Evolutionary conservation across 768 basidiomycete genomes (phyloP), one percentile per base, ranked within the genome.

Genomic region (Hortiboletus flavorubellus): DNA sequence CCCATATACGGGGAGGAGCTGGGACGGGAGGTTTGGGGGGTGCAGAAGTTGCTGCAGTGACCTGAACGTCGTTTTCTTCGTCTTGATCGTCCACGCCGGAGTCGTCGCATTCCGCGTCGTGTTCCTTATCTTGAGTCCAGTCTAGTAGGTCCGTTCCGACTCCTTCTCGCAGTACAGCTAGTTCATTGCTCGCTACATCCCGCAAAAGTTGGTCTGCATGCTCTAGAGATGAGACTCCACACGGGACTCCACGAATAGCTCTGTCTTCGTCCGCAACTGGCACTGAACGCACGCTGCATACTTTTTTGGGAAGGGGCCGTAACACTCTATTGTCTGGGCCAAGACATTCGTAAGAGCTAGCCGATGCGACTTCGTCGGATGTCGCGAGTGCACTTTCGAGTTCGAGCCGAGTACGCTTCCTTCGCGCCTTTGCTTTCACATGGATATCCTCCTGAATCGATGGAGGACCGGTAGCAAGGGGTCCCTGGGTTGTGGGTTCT

Each of bases 1-100:
- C 77, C 79, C 79, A 80, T 29, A 80, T 74, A 5, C 58, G 72
- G 3, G 79, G 80, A 21, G 26, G 10, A 43, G 41, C 55, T 8
- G 67, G 64, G 31, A 75, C 52, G 12, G 42, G 58, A 16, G 64
- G 68, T 48, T 69, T 47, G 6, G 41, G 26, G 12, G 38, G 34
- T 8, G 10, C 29, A n/a, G 51, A 38, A 30, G 41, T 16, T 33
- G 46, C 29, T 23, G 68, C 33, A 14, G 53, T 46, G n/a, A 56
- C 53, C 37, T 69, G 68, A 18, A 42, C 51, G 7, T 59, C 49
- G 14, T 42, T 47, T 26, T 31, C 46, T 45, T 60, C 58, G 8
- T 56, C 58, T 38, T 45, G 12, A 49, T 64, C 54, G 15, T 53
- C 39, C 11, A 15, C 58, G 5, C 30, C 29, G 31, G 49, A 39